These are phyloP conservation scores for Podospora anserina DNA, from an alignment of 495 filamentous ascomycete genomes.

Conservation along the genomic window DNA sequence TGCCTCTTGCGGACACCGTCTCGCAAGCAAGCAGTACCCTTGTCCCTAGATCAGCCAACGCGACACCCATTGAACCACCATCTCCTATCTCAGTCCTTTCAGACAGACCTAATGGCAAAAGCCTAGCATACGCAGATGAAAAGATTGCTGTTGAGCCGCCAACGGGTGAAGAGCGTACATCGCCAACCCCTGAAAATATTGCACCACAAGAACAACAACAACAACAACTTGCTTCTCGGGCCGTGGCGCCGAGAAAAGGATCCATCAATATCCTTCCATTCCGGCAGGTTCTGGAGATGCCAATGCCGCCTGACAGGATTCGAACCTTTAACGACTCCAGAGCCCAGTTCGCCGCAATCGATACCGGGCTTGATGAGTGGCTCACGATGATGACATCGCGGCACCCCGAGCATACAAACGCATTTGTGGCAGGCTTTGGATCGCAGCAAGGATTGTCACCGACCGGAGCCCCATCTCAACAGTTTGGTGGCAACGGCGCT, in stretches of 20 bases:
- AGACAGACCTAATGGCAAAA: not conserved
- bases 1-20: slow-evolving; percentile 27
- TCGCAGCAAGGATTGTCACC: slow-evolving; percentile 16
- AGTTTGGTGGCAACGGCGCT: slow-evolving; percentile 11
- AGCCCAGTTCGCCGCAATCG: slow-evolving; percentile 62
- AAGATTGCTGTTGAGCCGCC: not conserved
- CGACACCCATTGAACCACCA: slow-evolving; percentile 3
- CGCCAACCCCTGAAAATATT: not conserved
- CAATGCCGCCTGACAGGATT: slow-evolving; percentile 60
- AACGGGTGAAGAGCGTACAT: not conserved
- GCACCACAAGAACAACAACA: not conserved
- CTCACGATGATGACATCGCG: slow-evolving; percentile 45
- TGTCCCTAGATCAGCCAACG: slow-evolving; percentile 23
- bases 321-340: slow-evolving; percentile 65
- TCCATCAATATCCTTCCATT: slow-evolving; percentile 54
- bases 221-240: not conserved
- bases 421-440: slow-evolving; percentile 34
- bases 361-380: slow-evolving; percentile 77
- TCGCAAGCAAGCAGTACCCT: slow-evolving; percentile 34
- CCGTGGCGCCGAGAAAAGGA: slow-evolving; percentile 17
- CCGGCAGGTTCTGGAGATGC: slow-evolving; percentile 67
- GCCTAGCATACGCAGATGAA: not conserved
- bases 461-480: slow-evolving; percentile 40
- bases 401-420: slow-evolving; percentile 38
- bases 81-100: slow-evolving; percentile 4